These are phyloP conservation scores for Ogataea corticis DNA, from an alignment of 805 yeast species.

Conservation along the genomic window DNA sequence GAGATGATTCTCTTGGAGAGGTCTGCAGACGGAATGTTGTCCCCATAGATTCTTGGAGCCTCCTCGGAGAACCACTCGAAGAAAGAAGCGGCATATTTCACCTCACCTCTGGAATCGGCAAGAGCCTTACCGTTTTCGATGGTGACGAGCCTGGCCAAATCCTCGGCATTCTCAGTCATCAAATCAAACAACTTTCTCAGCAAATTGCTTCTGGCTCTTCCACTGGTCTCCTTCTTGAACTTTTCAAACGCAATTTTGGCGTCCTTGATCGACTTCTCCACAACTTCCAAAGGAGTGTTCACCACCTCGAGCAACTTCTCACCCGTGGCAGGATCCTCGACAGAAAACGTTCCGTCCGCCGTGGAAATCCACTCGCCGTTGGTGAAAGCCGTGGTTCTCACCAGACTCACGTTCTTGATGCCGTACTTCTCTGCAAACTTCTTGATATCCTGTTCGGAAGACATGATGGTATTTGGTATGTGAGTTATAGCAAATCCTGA, in stretches of 20 bases:
- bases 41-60: slow-evolving; percentile 73
- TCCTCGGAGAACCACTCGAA: slow-evolving; percentile 90
- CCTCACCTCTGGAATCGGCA: slow-evolving; percentile 72
- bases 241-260: slow-evolving; percentile 54
- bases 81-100: slow-evolving; percentile 67
- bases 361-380: slow-evolving; percentile 70
- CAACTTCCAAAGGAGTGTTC: slow-evolving; percentile 50
- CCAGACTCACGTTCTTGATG: slow-evolving; percentile 48
- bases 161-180: slow-evolving; percentile 58
- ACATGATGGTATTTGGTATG: slow-evolving; percentile 25
- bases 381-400: slow-evolving; percentile 61
- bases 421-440: slow-evolving; percentile 33
- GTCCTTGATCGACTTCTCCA: slow-evolving; percentile 51
- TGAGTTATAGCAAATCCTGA: too few relatives aligned
- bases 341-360: slow-evolving; percentile 54
- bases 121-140: slow-evolving; percentile 76
- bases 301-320: slow-evolving; percentile 55
- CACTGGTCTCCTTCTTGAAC: slow-evolving; percentile 51
- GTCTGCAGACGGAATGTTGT: slow-evolving; percentile 56
- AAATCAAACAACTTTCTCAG: slow-evolving; percentile 53
- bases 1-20: slow-evolving; percentile 53
- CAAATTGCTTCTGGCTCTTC: slow-evolving; percentile 55
- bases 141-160: slow-evolving; percentile 63
- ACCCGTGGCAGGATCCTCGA: slow-evolving; percentile 73
- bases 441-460: slow-evolving; percentile 25